These are phyloP conservation scores for Senecio squalidus DNA, from an alignment of 140 eudicot genomes.

Conservation along the genomic window DNA sequence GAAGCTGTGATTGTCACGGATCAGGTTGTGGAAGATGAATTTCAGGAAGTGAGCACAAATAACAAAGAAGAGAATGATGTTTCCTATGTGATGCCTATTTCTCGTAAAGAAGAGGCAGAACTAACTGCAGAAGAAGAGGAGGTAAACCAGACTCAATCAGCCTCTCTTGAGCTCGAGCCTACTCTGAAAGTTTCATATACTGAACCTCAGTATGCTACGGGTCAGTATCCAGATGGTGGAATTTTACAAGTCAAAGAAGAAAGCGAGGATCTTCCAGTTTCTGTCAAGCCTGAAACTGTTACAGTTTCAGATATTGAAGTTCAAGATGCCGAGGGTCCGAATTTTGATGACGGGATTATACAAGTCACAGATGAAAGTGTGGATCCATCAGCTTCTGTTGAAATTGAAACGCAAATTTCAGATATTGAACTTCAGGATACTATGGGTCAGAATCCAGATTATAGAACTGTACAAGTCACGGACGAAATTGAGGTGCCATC, in stretches of 20 bases:
- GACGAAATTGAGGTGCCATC: conserved; percentile 15
- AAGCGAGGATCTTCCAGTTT: neutral
- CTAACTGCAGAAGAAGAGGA: conserved; percentile 22
- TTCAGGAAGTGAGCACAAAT: neutral
- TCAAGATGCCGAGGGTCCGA: conserved; percentile 8
- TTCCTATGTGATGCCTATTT: conserved; percentile 13
- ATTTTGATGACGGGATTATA: conserved; percentile 19
- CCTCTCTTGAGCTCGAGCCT: conserved; percentile 13
- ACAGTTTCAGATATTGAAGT: conserved; percentile 20
- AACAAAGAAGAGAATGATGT: conserved; percentile 14
- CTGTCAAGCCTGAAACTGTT: neutral
- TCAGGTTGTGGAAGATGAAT: conserved; percentile 22
- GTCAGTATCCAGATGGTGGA: neutral
- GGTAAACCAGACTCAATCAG: conserved; percentile 13
- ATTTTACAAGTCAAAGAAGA: neutral
- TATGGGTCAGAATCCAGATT: conserved; percentile 10
- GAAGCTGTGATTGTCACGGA: conserved; percentile 14
- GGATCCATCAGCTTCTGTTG: conserved; percentile 19
- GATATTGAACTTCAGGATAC: conserved; percentile 20
- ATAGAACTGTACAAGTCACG: conserved; percentile 10
- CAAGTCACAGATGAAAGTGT: conserved; percentile 3
- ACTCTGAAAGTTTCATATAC: conserved; percentile 16
- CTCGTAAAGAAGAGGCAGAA: conserved; percentile 21
- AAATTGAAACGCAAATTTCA: conserved; percentile 21
- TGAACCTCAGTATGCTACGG: too few relatives aligned